phyloP scores from a whole-genome alignment of 495 filamentous ascomycete species.

The Aspergillus heteromorphus region DNA sequence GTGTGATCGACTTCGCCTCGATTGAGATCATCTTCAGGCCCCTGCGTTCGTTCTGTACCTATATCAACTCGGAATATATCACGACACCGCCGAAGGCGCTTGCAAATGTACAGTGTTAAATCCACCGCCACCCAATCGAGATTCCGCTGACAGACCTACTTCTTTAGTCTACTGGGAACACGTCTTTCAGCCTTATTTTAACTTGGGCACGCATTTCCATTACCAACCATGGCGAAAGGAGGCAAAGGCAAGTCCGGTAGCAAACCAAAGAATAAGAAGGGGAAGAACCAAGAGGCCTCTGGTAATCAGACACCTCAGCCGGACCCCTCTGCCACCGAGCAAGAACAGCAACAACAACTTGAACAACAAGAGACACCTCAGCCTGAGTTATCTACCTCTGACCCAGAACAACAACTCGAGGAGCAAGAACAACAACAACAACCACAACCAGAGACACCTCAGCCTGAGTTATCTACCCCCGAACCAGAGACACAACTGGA shows the following conservation, averaged over 20 bases:
- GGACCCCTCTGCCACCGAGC: constrained; percentile 17
- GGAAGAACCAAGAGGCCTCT: constrained; percentile 30
- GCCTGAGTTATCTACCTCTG: background rate
- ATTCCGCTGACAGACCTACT: constrained; percentile 23
- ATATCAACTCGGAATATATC: constrained; percentile 34
- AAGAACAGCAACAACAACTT: constrained; percentile 11
- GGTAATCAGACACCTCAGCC: constrained; percentile 27
- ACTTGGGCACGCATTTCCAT: constrained; percentile 37
- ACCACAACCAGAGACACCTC: background rate
- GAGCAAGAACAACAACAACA: constrained; percentile 3
- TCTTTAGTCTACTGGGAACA: constrained; percentile 39
- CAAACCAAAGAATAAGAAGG: constrained; percentile 41
- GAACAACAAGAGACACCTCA: constrained; percentile 8
- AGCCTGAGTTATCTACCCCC: background rate
- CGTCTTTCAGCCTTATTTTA: constrained; percentile 26
- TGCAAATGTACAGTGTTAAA: constrained; percentile 35
- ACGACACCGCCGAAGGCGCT: constrained; percentile 25
- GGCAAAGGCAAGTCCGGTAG: constrained; percentile 30
- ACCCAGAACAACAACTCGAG: constrained; percentile 1
- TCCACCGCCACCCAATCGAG: constrained; percentile 28
- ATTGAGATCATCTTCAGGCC: constrained; percentile 6
- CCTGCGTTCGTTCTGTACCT: constrained; percentile 18
- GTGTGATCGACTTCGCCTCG: constrained; percentile 12
- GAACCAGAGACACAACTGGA: background rate
- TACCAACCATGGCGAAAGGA: constrained; percentile 29